Evolutionary conservation across 2,329 filamentous ascomycete species (phyloP).

Genomic region (Aspergillus tamarii): DNA sequence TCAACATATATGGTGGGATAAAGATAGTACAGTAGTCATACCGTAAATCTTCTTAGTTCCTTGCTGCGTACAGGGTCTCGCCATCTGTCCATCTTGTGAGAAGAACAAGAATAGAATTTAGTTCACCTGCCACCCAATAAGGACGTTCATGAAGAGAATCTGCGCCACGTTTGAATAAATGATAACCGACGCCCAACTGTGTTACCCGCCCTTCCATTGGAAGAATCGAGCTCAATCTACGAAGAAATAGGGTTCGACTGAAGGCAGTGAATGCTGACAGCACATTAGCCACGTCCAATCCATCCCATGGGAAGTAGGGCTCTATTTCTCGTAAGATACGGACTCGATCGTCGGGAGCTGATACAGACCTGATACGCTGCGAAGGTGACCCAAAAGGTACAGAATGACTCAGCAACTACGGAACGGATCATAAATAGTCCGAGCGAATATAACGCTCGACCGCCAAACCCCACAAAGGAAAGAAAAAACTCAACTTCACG

Average conservation of each 20-base stretch:
- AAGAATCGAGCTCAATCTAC: background rate
- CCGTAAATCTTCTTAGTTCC: constrained; percentile 3
- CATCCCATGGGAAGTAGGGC: background rate
- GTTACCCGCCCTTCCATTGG: background rate
- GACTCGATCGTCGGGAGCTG: background rate
- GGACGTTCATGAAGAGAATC: background rate
- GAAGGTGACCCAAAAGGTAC: background rate
- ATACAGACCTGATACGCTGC: background rate
- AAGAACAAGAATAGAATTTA: constrained; percentile 3
- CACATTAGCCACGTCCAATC: constrained; percentile 2
- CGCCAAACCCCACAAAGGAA: constrained; percentile 21
- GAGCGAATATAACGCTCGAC: constrained; percentile 5
- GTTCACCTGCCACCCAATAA: constrained; percentile 11
- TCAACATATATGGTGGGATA: constrained; percentile 7
- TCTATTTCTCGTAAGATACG: background rate
- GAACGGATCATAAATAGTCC: constrained; percentile 6
- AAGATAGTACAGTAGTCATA: constrained; percentile 9
- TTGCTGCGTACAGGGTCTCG: constrained; percentile 13
- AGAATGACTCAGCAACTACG: constrained; percentile 9
- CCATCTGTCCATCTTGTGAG: background rate
- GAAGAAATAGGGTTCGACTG: background rate
- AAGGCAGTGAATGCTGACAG: constrained; percentile 5
- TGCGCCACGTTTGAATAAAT: constrained; percentile 13
- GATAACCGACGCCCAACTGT: background rate
- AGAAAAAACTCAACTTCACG: constrained; percentile 7